These are phyloP conservation scores for Nannochloris sp. DNA, from an alignment of 139 green algal species.

Conservation along the genomic window DNA sequence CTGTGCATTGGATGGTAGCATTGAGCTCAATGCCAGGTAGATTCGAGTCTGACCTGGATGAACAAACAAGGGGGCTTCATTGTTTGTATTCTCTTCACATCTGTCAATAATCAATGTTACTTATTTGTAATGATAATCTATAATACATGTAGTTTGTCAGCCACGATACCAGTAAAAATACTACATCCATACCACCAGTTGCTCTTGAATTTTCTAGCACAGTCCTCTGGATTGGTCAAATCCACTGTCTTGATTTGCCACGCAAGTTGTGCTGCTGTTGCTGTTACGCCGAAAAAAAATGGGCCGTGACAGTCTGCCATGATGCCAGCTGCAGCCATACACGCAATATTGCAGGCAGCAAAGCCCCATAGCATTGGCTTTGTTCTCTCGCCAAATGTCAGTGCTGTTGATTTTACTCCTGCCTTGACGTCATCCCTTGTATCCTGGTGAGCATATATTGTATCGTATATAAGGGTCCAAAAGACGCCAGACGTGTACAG, in stretches of 20 bases:
- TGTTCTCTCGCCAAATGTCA: constrained; percentile 61
- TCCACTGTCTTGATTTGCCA: constrained; percentile 72
- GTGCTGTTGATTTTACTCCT: constrained; percentile 87
- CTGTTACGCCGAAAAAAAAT: constrained; percentile 42
- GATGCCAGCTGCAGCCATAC: constrained; percentile 30
- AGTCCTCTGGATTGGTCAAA: constrained; percentile 61
- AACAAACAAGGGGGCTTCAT: background rate
- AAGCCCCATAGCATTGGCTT: constrained; percentile 51
- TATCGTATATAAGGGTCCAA: constrained; percentile 98
- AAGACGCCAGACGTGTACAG: constrained; percentile 70
- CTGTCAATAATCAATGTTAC: background rate
- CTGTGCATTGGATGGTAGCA: too few species aligned
- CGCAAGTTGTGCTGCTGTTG: constrained; percentile 44
- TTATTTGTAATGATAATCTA: too few species aligned
- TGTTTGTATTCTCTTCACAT: background rate
- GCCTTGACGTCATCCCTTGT: constrained; percentile 74
- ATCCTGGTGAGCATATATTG: constrained; percentile 98
- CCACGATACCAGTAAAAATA: constrained; percentile 68
- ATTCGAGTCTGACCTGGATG: too few species aligned
- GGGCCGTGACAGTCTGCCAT: constrained; percentile 19
- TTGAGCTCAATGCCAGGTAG: too few species aligned
- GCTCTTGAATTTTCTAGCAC: constrained; percentile 79
- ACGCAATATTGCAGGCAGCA: constrained; percentile 21
- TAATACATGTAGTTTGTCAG: constrained; percentile 42
- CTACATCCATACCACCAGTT: constrained; percentile 77